phyloP scores from a whole-genome alignment of 495 filamentous ascomycete species.

The Penicillium fimorum region DNA sequence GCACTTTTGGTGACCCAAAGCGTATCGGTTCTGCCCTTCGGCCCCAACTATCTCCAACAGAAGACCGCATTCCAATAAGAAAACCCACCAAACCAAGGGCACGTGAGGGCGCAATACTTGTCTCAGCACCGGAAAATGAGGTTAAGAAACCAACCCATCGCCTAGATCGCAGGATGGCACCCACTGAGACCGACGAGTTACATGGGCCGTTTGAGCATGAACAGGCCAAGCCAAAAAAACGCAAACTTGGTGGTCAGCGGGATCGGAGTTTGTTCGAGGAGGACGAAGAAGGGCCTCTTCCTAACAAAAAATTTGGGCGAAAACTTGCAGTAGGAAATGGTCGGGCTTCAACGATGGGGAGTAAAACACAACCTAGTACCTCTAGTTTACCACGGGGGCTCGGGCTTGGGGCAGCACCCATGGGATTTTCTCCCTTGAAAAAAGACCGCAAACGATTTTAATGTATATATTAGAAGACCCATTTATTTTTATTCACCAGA shows the following conservation, averaged over 20 bases:
- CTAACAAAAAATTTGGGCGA: slow-evolving; percentile 32
- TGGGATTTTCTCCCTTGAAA: slow-evolving; percentile 78
- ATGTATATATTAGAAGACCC: not conserved
- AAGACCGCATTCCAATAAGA: slow-evolving; percentile 5
- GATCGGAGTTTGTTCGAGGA: slow-evolving; percentile 75
- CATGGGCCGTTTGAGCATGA: slow-evolving; percentile 30
- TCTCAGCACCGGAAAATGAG: slow-evolving; percentile 3
- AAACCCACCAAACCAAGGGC: slow-evolving; percentile 8
- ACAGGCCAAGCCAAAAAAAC: slow-evolving; percentile 66
- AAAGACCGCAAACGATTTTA: slow-evolving; percentile 59
- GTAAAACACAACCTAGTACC: slow-evolving; percentile 21
- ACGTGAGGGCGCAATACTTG: slow-evolving; percentile 3
- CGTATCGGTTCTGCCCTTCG: slow-evolving; percentile 10
- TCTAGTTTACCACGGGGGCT: slow-evolving; percentile 14
- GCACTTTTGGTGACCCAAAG: not conserved
- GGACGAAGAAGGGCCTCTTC: slow-evolving; percentile 46
- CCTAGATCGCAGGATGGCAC: slow-evolving; percentile 2
- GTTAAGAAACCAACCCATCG: slow-evolving; percentile 9
- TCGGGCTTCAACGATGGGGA: slow-evolving; percentile 19
- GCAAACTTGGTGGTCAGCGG: slow-evolving; percentile 62
- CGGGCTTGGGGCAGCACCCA: slow-evolving; percentile 36
- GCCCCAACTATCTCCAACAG: slow-evolving; percentile 4
- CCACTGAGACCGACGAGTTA: slow-evolving; percentile 7
- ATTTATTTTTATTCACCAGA: not conserved
- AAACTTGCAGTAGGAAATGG: slow-evolving; percentile 29